Percentiles rank a stretch among this genome's conserved stretches.
Evolutionary conservation across 2,329 filamentous ascomycete genomes (phyloP).

Genomic region (Gaeumannomyces sp.): DNA sequence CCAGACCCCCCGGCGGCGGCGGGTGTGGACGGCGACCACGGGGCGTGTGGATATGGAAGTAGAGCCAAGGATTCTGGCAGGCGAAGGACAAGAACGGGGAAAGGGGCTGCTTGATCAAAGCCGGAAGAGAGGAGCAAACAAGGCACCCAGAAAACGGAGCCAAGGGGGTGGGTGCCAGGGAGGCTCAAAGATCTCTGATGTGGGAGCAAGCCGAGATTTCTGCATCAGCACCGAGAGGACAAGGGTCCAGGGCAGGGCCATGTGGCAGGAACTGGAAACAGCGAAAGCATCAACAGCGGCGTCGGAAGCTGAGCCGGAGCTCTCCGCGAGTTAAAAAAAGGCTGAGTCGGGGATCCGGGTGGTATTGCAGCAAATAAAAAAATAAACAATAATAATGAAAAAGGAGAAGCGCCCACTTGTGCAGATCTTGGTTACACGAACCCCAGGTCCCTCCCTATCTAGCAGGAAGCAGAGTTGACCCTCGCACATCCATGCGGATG

Average conservation of each 20-base stretch:
- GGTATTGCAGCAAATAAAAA: conserved; percentile 1
- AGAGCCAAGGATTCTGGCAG: conserved; percentile 1
- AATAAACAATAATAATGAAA: too few species aligned
- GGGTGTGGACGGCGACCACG: too few species aligned
- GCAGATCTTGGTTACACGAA: too few species aligned
- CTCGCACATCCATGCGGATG: too few species aligned
- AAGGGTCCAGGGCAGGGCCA: background rate
- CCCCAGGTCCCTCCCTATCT: too few species aligned
- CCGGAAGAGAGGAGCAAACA: background rate
- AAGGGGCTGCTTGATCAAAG: background rate
- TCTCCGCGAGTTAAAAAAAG: conserved; percentile 3
- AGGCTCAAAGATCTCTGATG: background rate
- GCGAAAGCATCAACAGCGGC: conserved; percentile 4
- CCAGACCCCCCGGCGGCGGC: background rate
- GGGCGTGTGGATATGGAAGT: background rate
- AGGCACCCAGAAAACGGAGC: background rate
- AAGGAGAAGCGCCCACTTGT: too few species aligned
- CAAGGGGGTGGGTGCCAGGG: background rate
- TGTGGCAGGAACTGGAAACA: conserved; percentile 4
- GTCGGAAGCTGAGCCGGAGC: conserved; percentile 3
- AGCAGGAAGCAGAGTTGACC: too few species aligned
- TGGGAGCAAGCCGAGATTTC: background rate
- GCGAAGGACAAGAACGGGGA: background rate
- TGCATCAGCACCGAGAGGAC: background rate
- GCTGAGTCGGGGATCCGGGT: background rate